These are phyloP conservation scores for Hirschioporus abietinus DNA, from an alignment of 768 basidiomycete genomes.

Conservation along the genomic window DNA sequence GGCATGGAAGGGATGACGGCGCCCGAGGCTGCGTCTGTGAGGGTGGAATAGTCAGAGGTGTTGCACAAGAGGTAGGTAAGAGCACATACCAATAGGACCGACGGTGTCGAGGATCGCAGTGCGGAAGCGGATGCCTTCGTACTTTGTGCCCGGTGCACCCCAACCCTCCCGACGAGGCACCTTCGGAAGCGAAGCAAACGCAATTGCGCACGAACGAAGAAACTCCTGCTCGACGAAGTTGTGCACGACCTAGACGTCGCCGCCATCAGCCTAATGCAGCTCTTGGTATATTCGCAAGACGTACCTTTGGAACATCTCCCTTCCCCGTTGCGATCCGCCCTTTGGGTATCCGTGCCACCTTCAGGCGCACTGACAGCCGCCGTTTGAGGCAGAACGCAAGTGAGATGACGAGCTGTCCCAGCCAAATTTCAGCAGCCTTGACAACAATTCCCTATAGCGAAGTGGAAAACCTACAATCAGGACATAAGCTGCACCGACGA, in stretches of 20 bases:
- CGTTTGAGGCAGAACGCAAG: constrained; percentile 63
- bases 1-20: constrained; percentile 71
- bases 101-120: constrained; percentile 66
- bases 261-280: background rate
- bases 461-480: constrained; percentile 46
- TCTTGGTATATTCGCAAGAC: constrained; percentile 10
- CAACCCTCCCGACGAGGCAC: constrained; percentile 65
- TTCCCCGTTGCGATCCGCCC: constrained; percentile 45
- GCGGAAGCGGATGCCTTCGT: constrained; percentile 61
- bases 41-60: background rate
- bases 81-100: constrained; percentile 54
- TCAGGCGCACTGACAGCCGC: constrained; percentile 57
- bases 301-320: constrained; percentile 58
- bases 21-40: constrained; percentile 68
- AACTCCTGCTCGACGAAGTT: constrained; percentile 70
- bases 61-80: background rate
- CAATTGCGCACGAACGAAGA: constrained; percentile 62
- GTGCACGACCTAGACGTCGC: constrained; percentile 53
- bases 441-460: background rate
- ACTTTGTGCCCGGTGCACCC: constrained; percentile 65
- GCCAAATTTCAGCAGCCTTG: background rate
- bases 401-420: constrained; percentile 46
- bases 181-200: constrained; percentile 67
- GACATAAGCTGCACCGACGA: constrained; percentile 64
- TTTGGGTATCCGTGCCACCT: constrained; percentile 64